Evolutionary conservation across 2,329 filamentous ascomycete genomes (phyloP).

Genomic region (Dothiorella sarmentorum): DNA sequence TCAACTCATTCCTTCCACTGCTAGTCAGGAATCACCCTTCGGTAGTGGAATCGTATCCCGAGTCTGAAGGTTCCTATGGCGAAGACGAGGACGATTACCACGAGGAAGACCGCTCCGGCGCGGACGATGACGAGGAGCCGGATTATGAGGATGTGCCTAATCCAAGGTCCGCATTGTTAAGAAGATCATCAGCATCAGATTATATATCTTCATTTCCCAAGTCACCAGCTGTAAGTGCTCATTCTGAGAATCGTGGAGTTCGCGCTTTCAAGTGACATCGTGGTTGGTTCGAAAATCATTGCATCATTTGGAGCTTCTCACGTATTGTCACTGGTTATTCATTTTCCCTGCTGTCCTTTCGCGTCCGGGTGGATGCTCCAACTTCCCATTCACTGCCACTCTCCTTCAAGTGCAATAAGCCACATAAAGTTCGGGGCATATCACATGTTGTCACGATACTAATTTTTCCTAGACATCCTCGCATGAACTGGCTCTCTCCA

Average conservation of each 20-base stretch:
- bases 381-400: no score
- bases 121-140: background rate
- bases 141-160: background rate
- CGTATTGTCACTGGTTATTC: no score
- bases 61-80: constrained; percentile 24
- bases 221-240: constrained; percentile 13
- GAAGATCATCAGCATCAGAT: constrained; percentile 1
- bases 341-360: no score
- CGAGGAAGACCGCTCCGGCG: constrained; percentile 17
- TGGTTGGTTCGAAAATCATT: no score
- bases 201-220: background rate
- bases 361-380: no score
- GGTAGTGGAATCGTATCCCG: constrained; percentile 26
- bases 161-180: background rate
- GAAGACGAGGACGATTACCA: constrained; percentile 28
- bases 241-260: background rate
- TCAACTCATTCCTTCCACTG: constrained; percentile 92
- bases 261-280: background rate
- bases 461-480: constrained; percentile 39
- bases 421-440: background rate
- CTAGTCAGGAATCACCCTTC: constrained; percentile 81
- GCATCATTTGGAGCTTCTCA: no score
- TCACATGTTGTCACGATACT: background rate
- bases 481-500: constrained; percentile 76
- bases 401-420: no score